Evolutionary conservation across 148 eudicot genomes (phyloP).

Genomic region (Rhododendron henanense): DNA sequence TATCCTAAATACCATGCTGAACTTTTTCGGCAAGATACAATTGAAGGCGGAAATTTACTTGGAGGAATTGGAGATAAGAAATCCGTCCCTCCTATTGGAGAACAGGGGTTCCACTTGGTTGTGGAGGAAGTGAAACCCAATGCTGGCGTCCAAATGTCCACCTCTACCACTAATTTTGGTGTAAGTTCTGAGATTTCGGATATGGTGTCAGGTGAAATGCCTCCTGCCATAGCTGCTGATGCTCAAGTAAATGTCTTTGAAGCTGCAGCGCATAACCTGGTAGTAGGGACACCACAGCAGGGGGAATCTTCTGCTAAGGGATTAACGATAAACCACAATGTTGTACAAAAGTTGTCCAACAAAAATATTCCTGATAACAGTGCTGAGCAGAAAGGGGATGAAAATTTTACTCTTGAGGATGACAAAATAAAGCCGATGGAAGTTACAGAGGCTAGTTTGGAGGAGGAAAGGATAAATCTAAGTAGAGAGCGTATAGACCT

Average conservation of each 20-base stretch:
- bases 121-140: slow-evolving; percentile 11
- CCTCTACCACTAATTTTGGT: slow-evolving; percentile 5
- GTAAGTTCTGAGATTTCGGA: slow-evolving; percentile 19
- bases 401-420: slow-evolving; percentile 19
- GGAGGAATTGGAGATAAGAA: slow-evolving; percentile 18
- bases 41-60: slow-evolving; percentile 18
- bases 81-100: slow-evolving; percentile 14
- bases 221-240: slow-evolving; percentile 11
- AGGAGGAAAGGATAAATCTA: slow-evolving; percentile 63
- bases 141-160: slow-evolving; percentile 16
- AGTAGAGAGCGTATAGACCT: slow-evolving; percentile 53
- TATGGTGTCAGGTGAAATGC: slow-evolving; percentile 21
- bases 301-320: slow-evolving; percentile 21
- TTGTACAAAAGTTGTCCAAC: slow-evolving; percentile 20
- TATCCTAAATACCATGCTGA: slow-evolving; percentile 11
- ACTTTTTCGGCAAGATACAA: slow-evolving; percentile 12
- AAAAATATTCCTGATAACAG: slow-evolving; percentile 22
- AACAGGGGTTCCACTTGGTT: slow-evolving; percentile 17
- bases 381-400: slow-evolving; percentile 24
- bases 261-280: slow-evolving; percentile 10
- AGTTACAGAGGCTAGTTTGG: slow-evolving; percentile 44
- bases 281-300: slow-evolving; percentile 16
- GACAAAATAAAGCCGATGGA: slow-evolving; percentile 29
- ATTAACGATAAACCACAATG: neutral
- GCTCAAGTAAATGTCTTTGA: slow-evolving; percentile 18